Evolutionary conservation across 2,329 filamentous ascomycete species (phyloP).

Genomic region (Aureobasidium sp.): DNA sequence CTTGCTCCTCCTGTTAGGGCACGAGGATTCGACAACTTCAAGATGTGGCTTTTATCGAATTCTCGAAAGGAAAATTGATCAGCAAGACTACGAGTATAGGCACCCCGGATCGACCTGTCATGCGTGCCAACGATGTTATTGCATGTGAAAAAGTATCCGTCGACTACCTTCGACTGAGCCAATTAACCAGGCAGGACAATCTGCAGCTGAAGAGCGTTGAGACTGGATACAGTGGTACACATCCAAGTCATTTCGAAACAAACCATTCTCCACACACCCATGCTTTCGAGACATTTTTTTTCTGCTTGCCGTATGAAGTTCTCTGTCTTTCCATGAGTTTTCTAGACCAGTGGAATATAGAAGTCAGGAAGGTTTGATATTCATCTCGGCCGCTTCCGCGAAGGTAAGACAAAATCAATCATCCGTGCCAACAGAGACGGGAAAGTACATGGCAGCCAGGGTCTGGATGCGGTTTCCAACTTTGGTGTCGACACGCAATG

Average conservation of each 20-base stretch:
- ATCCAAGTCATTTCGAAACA: too few species aligned
- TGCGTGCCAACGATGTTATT: not conserved
- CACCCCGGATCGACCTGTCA: not conserved
- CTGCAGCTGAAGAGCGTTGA: not conserved
- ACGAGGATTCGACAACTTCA: not conserved
- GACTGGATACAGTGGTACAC: not conserved
- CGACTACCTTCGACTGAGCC: not conserved
- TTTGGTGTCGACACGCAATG: not conserved
- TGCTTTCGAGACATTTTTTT: not conserved
- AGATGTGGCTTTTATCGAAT: conserved; percentile 5
- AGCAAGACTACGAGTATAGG: not conserved
- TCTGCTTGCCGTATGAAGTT: not conserved
- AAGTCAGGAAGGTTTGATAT: conserved; percentile 6
- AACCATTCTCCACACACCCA: too few species aligned
- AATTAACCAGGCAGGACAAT: not conserved
- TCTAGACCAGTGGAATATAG: not conserved
- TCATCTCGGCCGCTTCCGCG: not conserved
- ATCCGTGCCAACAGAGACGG: not conserved
- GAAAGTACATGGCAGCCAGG: not conserved
- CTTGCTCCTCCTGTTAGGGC: not conserved
- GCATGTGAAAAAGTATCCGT: not conserved
- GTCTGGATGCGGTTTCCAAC: not conserved
- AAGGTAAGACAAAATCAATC: not conserved
- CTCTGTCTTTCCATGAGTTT: not conserved
- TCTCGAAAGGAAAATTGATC: conserved; percentile 1